phyloP scores from a whole-genome alignment of 2,329 filamentous ascomycete genomes.

The Fusarium anguioides region DNA sequence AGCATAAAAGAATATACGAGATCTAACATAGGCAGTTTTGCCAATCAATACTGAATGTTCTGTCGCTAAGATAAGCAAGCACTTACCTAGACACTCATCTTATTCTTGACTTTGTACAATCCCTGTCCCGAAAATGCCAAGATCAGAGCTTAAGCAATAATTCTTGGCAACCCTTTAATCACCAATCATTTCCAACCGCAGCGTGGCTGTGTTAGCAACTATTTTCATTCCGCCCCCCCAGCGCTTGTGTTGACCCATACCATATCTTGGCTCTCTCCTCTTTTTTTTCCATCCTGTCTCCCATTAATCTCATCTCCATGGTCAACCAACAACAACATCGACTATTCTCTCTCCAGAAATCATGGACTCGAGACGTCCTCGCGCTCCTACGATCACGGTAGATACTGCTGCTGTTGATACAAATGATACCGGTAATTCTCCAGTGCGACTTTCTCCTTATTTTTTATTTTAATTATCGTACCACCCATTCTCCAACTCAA shows the following conservation, averaged over 20 bases:
- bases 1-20: no score
- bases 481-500: no score
- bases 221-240: slow-evolving; percentile 15
- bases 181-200: slow-evolving; percentile 15
- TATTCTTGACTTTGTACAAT: no score
- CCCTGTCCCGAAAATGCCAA: slow-evolving; percentile 4
- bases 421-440: slow-evolving; percentile 37
- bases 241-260: not conserved
- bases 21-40: no score
- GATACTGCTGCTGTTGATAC: slow-evolving; percentile 35
- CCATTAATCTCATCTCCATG: no score
- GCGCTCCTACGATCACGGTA: slow-evolving; percentile 38
- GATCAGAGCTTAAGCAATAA: slow-evolving; percentile 1
- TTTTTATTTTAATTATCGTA: no score
- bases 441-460: slow-evolving; percentile 37
- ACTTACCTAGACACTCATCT: no score
- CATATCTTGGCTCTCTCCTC: slow-evolving; percentile 24
- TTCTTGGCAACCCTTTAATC: not conserved
- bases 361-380: slow-evolving; percentile 35
- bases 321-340: not conserved
- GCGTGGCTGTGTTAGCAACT: slow-evolving; percentile 31
- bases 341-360: no score
- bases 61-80: no score
- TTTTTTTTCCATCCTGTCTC: not conserved
- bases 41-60: no score